A percentile compares a stretch with the other conserved stretches of the same genome.
Evolutionary conservation across 352 stramenopile genomes (phyloP).

Genomic region (Globisporangium emineosum): DNA sequence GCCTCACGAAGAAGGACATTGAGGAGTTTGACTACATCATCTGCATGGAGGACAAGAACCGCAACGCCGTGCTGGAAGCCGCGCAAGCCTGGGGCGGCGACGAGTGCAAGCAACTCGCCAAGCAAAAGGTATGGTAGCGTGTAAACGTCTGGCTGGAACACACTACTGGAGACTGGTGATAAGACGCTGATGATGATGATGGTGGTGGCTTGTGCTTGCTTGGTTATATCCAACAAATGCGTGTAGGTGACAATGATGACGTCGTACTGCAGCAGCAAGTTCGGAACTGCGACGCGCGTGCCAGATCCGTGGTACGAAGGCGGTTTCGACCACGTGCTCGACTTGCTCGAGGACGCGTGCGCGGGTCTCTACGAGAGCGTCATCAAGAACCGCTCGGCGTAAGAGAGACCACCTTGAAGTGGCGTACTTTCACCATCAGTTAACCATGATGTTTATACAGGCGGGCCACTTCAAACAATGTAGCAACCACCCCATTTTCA

Average conservation of each 20-base stretch:
- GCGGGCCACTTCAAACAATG: too few species aligned
- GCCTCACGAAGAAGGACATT: constrained; percentile 68
- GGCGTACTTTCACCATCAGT: too few species aligned
- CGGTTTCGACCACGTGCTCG: constrained; percentile 88
- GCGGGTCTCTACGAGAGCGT: constrained; percentile 70
- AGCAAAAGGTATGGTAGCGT: constrained; percentile 40
- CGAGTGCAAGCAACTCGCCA: constrained; percentile 41
- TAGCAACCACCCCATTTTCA: too few species aligned
- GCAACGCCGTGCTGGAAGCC: constrained; percentile 73
- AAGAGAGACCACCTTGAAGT: too few species aligned
- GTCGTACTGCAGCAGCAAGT: constrained; percentile 65
- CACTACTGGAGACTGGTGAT: neutral
- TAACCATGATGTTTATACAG: too few species aligned
- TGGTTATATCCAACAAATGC: neutral
- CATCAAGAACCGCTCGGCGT: constrained; percentile 6
- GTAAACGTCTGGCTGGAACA: neutral
- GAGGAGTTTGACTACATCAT: constrained; percentile 87
- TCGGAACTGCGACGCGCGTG: constrained; percentile 54
- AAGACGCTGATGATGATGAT: constrained; percentile 4
- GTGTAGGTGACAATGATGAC: constrained; percentile 82
- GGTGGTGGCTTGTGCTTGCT: neutral
- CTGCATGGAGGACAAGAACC: constrained; percentile 89
- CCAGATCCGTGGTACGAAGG: constrained; percentile 86
- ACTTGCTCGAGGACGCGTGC: constrained; percentile 87
- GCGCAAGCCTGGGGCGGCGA: constrained; percentile 78